Percentiles rank a stretch among this genome's conserved stretches.
These are phyloP conservation scores for Lachancea waltii DNA, from an alignment of 805 yeast species.

Conservation along the genomic window DNA sequence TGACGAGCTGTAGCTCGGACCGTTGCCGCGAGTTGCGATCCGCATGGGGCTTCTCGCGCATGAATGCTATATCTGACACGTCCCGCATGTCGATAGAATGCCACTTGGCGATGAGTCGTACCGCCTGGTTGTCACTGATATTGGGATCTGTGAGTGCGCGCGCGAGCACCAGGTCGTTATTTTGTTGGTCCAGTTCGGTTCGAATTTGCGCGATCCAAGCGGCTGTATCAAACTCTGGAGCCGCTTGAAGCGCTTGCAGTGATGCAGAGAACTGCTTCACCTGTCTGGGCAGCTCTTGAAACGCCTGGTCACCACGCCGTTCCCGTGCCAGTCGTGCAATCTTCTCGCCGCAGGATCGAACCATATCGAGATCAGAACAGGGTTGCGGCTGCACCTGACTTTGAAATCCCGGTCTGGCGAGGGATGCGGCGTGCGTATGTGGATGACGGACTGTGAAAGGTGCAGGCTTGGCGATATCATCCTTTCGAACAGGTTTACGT, in stretches of 20 bases:
- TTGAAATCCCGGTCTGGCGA: background rate
- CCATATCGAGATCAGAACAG: background rate
- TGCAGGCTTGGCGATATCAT: background rate
- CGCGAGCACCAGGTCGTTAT: conserved; percentile 6
- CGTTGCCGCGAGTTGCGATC: conserved; percentile 10
- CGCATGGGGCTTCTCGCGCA: conserved; percentile 3
- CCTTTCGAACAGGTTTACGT: conserved; percentile 1
- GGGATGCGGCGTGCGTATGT: too few species aligned
- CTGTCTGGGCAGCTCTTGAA: background rate
- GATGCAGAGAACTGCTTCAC: conserved; percentile 4
- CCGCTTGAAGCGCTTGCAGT: background rate
- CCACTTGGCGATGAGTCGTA: conserved; percentile 13
- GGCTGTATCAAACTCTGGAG: conserved; percentile 1
- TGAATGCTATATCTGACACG: conserved; percentile 15
- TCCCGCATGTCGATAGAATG: conserved; percentile 22
- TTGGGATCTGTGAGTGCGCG: conserved; percentile 1
- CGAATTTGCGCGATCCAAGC: conserved; percentile 4
- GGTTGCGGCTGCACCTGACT: background rate
- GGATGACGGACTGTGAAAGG: too few species aligned
- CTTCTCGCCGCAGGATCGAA: background rate
- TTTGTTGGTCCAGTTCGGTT: background rate
- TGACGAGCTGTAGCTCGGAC: conserved; percentile 20
- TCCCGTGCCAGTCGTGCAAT: too few species aligned
- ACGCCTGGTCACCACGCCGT: background rate
- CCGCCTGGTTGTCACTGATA: conserved; percentile 1